These are phyloP conservation scores for Saturnispora kantuleensis DNA, from an alignment of 805 yeast genomes.

Conservation along the genomic window DNA sequence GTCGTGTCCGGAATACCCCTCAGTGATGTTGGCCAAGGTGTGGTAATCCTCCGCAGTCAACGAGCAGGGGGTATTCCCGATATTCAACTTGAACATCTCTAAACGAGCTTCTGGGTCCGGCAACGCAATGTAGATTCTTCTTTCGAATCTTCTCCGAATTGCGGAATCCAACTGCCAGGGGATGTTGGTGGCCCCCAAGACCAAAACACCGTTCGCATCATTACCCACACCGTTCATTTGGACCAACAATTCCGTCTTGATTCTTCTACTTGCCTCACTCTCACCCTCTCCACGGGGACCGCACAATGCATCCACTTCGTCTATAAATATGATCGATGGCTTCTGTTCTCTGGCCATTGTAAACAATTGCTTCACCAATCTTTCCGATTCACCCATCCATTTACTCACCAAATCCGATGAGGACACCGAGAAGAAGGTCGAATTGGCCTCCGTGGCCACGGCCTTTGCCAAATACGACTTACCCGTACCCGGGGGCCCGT, in stretches of 20 bases:
- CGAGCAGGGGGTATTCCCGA: slow-evolving; percentile 81
- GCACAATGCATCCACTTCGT: slow-evolving; percentile 95
- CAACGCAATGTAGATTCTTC: slow-evolving; percentile 86
- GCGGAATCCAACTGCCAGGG: slow-evolving; percentile 99
- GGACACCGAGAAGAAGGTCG: slow-evolving; percentile 93
- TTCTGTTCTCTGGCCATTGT: slow-evolving; percentile 93
- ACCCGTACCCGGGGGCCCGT: slow-evolving; percentile 97
- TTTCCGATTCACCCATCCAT: slow-evolving; percentile 99
- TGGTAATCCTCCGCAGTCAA: slow-evolving; percentile 65
- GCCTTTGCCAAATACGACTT: slow-evolving; percentile 95
- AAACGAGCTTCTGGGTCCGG: slow-evolving; percentile 92
- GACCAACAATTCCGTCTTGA: slow-evolving; percentile 88
- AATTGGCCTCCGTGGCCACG: slow-evolving; percentile 96
- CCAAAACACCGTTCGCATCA: slow-evolving; percentile 85
- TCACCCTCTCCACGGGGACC: slow-evolving; percentile 98
- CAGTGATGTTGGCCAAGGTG: slow-evolving; percentile 83
- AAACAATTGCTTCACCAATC: slow-evolving; percentile 89
- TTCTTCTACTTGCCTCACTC: slow-evolving; percentile 91
- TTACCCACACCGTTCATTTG: slow-evolving; percentile 99
- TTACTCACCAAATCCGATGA: slow-evolving; percentile 92
- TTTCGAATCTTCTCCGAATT: slow-evolving; percentile 90
- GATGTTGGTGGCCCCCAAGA: slow-evolving; percentile 93
- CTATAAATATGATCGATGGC: slow-evolving; percentile 93
- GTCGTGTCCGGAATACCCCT: slow-evolving; percentile 97
- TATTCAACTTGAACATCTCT: slow-evolving; percentile 88